phyloP scores from a whole-genome alignment of 208 protist genomes.

The Angomonas desouzai region DNA sequence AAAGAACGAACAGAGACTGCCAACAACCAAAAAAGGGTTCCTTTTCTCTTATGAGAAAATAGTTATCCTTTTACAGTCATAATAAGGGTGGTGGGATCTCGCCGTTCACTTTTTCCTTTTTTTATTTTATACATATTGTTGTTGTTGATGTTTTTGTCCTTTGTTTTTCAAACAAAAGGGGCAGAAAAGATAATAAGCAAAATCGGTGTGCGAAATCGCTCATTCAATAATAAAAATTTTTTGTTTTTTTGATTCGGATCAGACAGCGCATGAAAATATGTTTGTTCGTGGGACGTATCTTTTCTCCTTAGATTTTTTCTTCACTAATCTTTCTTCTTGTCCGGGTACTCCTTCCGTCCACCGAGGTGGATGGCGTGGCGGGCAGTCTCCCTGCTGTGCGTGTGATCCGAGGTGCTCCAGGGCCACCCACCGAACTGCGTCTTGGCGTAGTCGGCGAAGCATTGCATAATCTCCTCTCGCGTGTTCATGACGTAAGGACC shows the following conservation, averaged over 20 bases:
- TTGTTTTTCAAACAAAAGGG: background rate
- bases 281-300: too few relatives aligned
- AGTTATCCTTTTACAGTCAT: too few relatives aligned
- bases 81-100: too few relatives aligned
- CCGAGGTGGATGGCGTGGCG: conserved; percentile 36
- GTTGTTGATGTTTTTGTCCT: background rate
- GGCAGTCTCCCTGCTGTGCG: conserved; percentile 31
- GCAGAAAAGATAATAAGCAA: too few relatives aligned
- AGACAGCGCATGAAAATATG: too few relatives aligned
- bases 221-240: too few relatives aligned
- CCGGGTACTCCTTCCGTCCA: conserved; percentile 29
- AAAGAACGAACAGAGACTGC: background rate
- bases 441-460: conserved; percentile 70
- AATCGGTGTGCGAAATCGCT: too few relatives aligned
- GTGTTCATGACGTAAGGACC: conserved; percentile 96
- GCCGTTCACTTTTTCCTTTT: background rate
- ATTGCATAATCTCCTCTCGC: conserved; percentile 83
- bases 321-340: conserved; percentile 1
- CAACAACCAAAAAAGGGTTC: background rate
- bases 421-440: conserved; percentile 64
- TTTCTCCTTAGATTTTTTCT: too few relatives aligned
- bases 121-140: background rate
- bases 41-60: background rate
- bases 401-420: conserved; percentile 40
- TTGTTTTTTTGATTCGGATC: too few relatives aligned